Percentiles rank a stretch among this genome's conserved stretches.
Evolutionary conservation across 2,329 filamentous ascomycete genomes (phyloP).

Genomic region (Gaeumannomyces tritici): DNA sequence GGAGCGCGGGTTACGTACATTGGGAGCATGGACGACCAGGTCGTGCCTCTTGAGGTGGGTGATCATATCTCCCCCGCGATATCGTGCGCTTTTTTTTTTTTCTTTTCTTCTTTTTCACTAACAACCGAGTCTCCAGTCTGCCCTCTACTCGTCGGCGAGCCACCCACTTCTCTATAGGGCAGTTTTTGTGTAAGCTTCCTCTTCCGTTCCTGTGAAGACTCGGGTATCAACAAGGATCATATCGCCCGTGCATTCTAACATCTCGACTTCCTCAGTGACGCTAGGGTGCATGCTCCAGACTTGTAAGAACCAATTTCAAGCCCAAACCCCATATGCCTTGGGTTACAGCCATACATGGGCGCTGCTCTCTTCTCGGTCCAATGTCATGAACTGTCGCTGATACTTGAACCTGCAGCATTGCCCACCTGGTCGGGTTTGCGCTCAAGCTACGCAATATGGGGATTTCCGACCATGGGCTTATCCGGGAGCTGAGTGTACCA

Average conservation of each 20-base stretch:
- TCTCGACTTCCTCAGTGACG: conserved; percentile 38
- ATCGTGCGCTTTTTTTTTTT: conserved; percentile 6
- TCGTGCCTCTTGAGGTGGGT: conserved; percentile 78
- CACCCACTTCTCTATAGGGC: conserved; percentile 93
- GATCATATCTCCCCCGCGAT: neutral
- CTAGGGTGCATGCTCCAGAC: conserved; percentile 81
- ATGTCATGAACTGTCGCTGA: neutral
- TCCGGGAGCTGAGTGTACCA: conserved; percentile 80
- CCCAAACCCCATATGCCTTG: neutral
- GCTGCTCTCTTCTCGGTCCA: neutral
- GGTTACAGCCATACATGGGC: neutral
- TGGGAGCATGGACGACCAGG: conserved; percentile 92
- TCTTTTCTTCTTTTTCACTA: conserved; percentile 18
- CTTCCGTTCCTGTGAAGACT: too few species aligned
- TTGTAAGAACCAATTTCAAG: conserved; percentile 44
- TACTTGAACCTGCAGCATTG: conserved; percentile 41
- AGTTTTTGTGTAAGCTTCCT: conserved; percentile 52
- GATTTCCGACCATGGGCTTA: conserved; percentile 83
- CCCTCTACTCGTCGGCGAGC: conserved; percentile 72
- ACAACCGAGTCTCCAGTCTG: conserved; percentile 44
- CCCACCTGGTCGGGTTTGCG: conserved; percentile 84
- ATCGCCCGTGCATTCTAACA: too few species aligned
- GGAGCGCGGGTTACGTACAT: conserved; percentile 80
- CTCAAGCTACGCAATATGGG: conserved; percentile 91
- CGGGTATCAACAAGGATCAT: too few species aligned